A percentile compares a stretch with the other conserved stretches of the same genome.
Conservation (phyloP, 2,329 filamentous ascomycete genomes). For the Camillea tinctor region DNA sequence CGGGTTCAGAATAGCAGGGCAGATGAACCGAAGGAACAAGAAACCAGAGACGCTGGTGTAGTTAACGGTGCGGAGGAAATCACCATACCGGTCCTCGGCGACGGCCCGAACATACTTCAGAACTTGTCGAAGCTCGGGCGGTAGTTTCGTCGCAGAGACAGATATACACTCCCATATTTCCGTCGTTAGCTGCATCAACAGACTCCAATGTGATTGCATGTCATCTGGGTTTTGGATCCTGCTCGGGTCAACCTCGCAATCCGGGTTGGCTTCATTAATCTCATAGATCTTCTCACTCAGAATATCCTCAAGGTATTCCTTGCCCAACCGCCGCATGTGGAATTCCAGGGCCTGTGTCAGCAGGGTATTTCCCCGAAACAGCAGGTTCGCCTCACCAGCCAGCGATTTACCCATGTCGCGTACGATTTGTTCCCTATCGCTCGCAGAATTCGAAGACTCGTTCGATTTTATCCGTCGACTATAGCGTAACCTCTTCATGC, state of each 20-base stretch:
- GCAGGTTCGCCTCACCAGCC: slow-evolving; percentile 84
- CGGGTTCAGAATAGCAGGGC: slow-evolving; percentile 91
- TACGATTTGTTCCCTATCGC: slow-evolving; percentile 69
- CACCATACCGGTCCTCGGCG: slow-evolving; percentile 90
- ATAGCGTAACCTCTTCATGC: slow-evolving; percentile 71
- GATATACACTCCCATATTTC: slow-evolving; percentile 84
- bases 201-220: slow-evolving; percentile 78
- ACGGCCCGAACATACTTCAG: slow-evolving; percentile 90
- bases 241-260: slow-evolving; percentile 94
- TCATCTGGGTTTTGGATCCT: slow-evolving; percentile 67
- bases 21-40: slow-evolving; percentile 91
- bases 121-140: slow-evolving; percentile 77
- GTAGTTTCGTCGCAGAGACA: slow-evolving; percentile 70
- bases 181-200: slow-evolving; percentile 72
- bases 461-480: slow-evolving; percentile 69
- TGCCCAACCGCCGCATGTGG: slow-evolving; percentile 92
- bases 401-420: slow-evolving; percentile 77
- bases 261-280: slow-evolving; percentile 85
- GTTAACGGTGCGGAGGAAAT: slow-evolving; percentile 82
- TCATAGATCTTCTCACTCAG: slow-evolving; percentile 82
- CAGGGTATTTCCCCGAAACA: slow-evolving; percentile 93
- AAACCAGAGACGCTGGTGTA: slow-evolving; percentile 97
- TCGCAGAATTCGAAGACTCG: slow-evolving; percentile 61
- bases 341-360: slow-evolving; percentile 91
- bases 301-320: slow-evolving; percentile 86